Conservation (phyloP, 2,329 filamentous ascomycete genomes). For the Talaromyces funiculosus region DNA sequence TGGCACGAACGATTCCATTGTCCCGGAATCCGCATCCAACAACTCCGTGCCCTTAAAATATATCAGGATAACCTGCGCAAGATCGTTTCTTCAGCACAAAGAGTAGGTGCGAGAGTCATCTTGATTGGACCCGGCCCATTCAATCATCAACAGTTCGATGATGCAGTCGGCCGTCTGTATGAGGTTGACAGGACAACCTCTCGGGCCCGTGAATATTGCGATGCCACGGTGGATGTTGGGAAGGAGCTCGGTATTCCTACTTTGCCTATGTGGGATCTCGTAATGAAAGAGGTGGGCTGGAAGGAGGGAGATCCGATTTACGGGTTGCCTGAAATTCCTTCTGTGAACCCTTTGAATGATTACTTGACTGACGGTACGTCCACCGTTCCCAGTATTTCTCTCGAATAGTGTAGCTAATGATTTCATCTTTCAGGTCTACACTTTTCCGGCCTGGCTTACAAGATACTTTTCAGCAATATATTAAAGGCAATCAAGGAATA, state of each 20-base stretch:
- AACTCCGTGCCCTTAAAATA: neutral
- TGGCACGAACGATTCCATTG: constrained; percentile 5
- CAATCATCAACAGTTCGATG: constrained; percentile 7
- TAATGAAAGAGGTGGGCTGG: constrained; percentile 4
- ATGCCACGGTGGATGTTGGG: neutral
- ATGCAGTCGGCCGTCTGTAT: neutral
- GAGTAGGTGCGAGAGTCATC: neutral
- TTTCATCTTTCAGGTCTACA: neutral
- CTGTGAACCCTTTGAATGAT: neutral
- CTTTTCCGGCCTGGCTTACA: neutral
- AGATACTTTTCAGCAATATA: neutral
- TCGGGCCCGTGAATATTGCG: constrained; percentile 2
- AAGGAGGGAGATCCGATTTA: constrained; percentile 5
- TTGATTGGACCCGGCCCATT: constrained; percentile 3
- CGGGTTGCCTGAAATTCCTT: neutral
- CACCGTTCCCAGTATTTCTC: neutral
- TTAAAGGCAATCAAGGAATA: neutral
- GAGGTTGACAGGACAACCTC: neutral
- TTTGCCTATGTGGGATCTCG: constrained; percentile 1
- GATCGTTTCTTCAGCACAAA: neutral
- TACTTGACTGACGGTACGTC: constrained; percentile 4
- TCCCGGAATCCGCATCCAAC: neutral
- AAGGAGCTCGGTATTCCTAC: constrained; percentile 1
- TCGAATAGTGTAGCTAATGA: neutral
- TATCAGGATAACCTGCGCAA: neutral